These are phyloP conservation scores for Biscogniauxia sp. DNA, from an alignment of 2,329 filamentous ascomycete genomes.

Conservation along the genomic window DNA sequence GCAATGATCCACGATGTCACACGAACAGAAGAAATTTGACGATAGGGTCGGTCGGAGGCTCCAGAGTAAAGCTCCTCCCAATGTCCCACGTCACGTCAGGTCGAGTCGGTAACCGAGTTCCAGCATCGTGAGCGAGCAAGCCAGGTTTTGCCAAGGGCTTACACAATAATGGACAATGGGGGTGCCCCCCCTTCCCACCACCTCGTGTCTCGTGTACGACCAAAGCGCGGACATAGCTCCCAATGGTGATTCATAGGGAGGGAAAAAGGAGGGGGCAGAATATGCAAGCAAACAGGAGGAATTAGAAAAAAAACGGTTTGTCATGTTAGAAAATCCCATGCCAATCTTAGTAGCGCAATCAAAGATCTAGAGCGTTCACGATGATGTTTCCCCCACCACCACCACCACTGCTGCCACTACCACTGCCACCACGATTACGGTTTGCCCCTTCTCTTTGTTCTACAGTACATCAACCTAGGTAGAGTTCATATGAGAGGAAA, in stretches of 20 bases:
- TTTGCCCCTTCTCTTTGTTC: too few relatives aligned
- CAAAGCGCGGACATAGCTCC: neutral
- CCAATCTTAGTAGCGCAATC: neutral
- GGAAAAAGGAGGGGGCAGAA: neutral
- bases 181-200: neutral
- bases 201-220: neutral
- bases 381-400: neutral
- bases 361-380: neutral
- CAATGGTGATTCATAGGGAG: neutral
- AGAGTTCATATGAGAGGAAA: too few relatives aligned
- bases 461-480: too few relatives aligned
- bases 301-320: neutral
- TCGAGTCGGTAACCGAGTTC: neutral
- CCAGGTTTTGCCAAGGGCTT: neutral
- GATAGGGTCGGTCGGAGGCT: neutral
- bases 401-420: too few relatives aligned
- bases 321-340: neutral
- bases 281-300: neutral
- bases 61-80: neutral
- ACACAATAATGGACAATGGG: neutral
- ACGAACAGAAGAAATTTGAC: neutral
- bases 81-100: neutral
- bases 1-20: slow-evolving; percentile 1
- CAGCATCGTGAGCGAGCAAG: neutral
- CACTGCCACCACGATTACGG: too few relatives aligned